These are phyloP conservation scores for Zychaea mexicana DNA, from an alignment of 371 early-diverging fungal genomes.

Conservation along the genomic window DNA sequence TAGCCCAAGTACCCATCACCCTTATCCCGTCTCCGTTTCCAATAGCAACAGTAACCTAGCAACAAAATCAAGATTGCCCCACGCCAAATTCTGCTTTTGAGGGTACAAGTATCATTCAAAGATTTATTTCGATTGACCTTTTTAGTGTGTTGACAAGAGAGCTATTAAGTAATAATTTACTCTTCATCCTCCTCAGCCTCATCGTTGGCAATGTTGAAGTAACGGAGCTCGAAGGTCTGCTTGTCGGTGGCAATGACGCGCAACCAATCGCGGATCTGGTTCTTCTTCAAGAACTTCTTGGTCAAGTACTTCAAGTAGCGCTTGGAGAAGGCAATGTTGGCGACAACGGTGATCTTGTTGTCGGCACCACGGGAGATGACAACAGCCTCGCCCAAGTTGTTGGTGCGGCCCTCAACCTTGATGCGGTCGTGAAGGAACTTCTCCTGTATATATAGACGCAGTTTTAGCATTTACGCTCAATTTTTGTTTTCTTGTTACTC, in stretches of 20 bases:
- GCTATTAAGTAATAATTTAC: slow-evolving; percentile 21
- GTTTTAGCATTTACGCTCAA: not conserved
- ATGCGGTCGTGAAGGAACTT: slow-evolving; percentile 98
- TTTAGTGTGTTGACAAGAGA: too few relatives aligned
- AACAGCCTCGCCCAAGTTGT: slow-evolving; percentile 92
- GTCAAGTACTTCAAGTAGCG: slow-evolving; percentile 99
- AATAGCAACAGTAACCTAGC: too few relatives aligned
- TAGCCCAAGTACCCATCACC: too few relatives aligned
- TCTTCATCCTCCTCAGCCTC: slow-evolving; percentile 82
- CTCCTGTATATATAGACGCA: slow-evolving; percentile 42
- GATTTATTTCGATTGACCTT: too few relatives aligned
- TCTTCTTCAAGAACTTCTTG: slow-evolving; percentile 99
- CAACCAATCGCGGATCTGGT: slow-evolving; percentile 98
- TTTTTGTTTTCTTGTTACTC: not conserved
- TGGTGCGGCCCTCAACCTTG: slow-evolving; percentile 97
- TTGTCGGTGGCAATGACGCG: slow-evolving; percentile 93
- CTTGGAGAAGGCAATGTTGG: slow-evolving; percentile 90
- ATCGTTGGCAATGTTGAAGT: slow-evolving; percentile 93
- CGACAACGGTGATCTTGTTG: slow-evolving; percentile 78
- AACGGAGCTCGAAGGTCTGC: slow-evolving; percentile 93
- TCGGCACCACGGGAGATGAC: slow-evolving; percentile 80
- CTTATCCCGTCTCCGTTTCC: too few relatives aligned
- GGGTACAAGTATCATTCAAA: too few relatives aligned
- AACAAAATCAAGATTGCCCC: too few relatives aligned
- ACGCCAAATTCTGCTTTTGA: too few relatives aligned